These are phyloP conservation scores for Solanum ossicruentum DNA, from an alignment of 257 asterid genomes.

Conservation along the genomic window DNA sequence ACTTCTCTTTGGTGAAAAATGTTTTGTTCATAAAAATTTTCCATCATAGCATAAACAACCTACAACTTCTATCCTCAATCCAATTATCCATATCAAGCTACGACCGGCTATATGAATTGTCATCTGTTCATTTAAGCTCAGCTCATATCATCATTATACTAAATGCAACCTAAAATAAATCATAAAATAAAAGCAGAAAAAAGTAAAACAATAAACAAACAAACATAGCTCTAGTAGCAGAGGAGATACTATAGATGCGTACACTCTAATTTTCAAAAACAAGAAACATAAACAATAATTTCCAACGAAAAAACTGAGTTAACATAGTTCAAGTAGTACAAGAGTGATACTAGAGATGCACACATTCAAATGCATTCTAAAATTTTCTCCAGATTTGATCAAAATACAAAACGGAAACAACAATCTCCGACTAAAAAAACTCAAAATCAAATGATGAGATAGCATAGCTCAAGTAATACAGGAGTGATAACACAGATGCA, in stretches of 20 bases:
- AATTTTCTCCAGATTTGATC: not conserved
- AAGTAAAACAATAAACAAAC: not conserved
- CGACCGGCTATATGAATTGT: not conserved
- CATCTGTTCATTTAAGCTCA: not conserved
- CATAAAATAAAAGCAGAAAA: not conserved
- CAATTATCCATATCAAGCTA: not conserved
- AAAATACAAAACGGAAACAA: not conserved
- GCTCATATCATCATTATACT: not conserved
- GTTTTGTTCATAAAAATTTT: not conserved
- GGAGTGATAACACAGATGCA: not conserved
- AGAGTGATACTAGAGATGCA: not conserved
- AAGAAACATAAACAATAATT: not conserved
- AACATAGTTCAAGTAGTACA: not conserved
- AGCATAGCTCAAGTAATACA: not conserved
- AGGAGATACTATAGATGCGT: not conserved
- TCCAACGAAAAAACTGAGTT: not conserved
- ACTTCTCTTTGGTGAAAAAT: not conserved
- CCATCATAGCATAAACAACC: not conserved
- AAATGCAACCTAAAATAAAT: not conserved
- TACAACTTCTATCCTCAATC: not conserved
- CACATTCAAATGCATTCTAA: not conserved
- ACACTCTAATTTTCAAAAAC: not conserved
- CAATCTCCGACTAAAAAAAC: not conserved
- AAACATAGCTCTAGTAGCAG: not conserved
- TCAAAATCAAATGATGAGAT: not conserved